These are phyloP conservation scores for Annulohypoxylon bovei DNA, from an alignment of 495 filamentous ascomycete species.

Conservation along the genomic window DNA sequence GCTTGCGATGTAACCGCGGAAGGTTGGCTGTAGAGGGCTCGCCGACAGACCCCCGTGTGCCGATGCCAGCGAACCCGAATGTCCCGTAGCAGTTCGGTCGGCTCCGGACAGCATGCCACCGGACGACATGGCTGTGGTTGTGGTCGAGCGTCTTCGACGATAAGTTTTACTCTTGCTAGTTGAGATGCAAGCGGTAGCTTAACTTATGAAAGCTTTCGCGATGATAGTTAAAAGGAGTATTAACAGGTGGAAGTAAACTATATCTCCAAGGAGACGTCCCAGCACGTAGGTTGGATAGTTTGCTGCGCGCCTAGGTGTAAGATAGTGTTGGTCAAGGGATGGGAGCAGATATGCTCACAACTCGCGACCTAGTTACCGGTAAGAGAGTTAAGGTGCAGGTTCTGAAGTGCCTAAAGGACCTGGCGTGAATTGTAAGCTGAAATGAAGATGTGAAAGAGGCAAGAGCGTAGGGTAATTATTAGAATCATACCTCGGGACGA, in stretches of 20 bases:
- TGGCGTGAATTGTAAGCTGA: conserved; percentile 22
- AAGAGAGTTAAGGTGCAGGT: conserved; percentile 36
- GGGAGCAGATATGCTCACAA: neutral
- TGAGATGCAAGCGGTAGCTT: conserved; percentile 24
- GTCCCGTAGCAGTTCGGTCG: conserved; percentile 22
- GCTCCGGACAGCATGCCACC: conserved; percentile 21
- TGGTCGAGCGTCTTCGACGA: neutral
- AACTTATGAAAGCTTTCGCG: conserved; percentile 28
- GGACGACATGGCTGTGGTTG: conserved; percentile 16
- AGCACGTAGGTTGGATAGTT: conserved; percentile 13
- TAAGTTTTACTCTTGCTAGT: conserved; percentile 18
- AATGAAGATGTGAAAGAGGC: conserved; percentile 14
- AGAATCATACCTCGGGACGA: conserved; percentile 16
- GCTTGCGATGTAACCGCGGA: conserved; percentile 71
- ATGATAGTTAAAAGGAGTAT: conserved; percentile 7
- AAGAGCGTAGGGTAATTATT: conserved; percentile 7
- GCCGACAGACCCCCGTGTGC: neutral
- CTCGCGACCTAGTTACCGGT: neutral
- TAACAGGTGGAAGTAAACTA: conserved; percentile 22
- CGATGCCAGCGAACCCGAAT: neutral
- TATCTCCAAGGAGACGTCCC: conserved; percentile 10
- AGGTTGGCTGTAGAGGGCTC: conserved; percentile 58
- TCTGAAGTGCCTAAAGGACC: conserved; percentile 7
- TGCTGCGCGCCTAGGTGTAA: conserved; percentile 4
- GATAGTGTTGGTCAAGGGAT: neutral